A percentile compares a stretch with the other conserved stretches of the same genome.
Conservation (phyloP, 192 early-diverging fungal species). For the Polychytrium aggregatum region DNA sequence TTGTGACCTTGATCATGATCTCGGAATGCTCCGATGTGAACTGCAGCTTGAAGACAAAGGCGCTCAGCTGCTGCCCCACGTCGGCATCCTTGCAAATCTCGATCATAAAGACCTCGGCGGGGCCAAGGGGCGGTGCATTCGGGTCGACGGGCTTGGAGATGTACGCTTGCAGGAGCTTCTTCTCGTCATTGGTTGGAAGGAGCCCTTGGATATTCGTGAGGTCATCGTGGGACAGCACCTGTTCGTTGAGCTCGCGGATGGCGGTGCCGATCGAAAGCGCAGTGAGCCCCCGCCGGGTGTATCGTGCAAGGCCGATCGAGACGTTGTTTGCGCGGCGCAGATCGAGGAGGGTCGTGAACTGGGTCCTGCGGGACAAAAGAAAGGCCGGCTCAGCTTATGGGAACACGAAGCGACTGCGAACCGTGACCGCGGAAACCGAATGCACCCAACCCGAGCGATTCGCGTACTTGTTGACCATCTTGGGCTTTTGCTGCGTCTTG, state of each 20-base stretch:
- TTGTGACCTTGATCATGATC: constrained; percentile 16
- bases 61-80: constrained; percentile 19
- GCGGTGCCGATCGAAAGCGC: constrained; percentile 12
- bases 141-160: constrained; percentile 2
- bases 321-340: constrained; percentile 45
- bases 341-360: constrained; percentile 41
- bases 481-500: constrained; percentile 11
- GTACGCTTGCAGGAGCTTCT: constrained; percentile 10
- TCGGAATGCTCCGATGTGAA: constrained; percentile 21
- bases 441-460: neutral
- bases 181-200: constrained; percentile 35
- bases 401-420: too few relatives aligned
- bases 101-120: constrained; percentile 40
- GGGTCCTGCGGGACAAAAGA: constrained; percentile 14
- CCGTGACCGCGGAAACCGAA: too few relatives aligned
- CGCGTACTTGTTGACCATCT: constrained; percentile 21
- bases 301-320: constrained; percentile 36
- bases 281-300: constrained; percentile 29
- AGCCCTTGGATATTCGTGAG: constrained; percentile 28
- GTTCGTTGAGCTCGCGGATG: constrained; percentile 19
- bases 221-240: constrained; percentile 28
- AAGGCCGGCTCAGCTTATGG: too few relatives aligned
- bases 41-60: constrained; percentile 21
- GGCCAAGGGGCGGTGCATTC: constrained; percentile 31
- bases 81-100: constrained; percentile 26